Base-by-base conservation (phyloP, 352 stramenopile species). In the Phytophthora podocarpi region DNA sequence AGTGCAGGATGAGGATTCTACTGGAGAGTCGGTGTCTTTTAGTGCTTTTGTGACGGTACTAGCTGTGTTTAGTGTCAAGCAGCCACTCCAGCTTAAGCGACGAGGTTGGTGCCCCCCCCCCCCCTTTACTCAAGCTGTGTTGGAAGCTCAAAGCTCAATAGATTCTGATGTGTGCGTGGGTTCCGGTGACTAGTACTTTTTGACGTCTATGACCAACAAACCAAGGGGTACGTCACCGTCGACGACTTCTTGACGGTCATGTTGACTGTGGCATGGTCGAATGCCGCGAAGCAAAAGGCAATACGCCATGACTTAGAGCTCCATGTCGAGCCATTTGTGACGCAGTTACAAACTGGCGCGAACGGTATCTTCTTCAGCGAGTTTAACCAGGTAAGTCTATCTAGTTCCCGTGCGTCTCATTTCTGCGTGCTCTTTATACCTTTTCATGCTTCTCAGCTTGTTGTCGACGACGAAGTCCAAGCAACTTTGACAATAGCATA, bases 131-230 rank as follows among this genome's bases (percentile, higher is more conserved):
- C n/a, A n/a, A n/a, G n/a, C n/a, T n/a, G n/a, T n/a, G n/a, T n/a
- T n/a, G n/a, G n/a, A n/a, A n/a, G n/a, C n/a, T n/a, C n/a, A n/a
- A n/a, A n/a, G n/a, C n/a, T n/a, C n/a, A n/a, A n/a, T n/a, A n/a
- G n/a, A n/a, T n/a, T n/a, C n/a, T n/a, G n/a, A n/a, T n/a, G n/a
- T n/a, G n/a, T n/a, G n/a, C n/a, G n/a, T n/a, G n/a, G n/a, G n/a
- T n/a, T n/a, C n/a, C n/a, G n/a, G n/a, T n/a, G n/a, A n/a, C n/a
- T 12, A 85, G 76, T 80, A 11, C 24, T 86, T 1, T 86, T 83
- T 34, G 60, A 72, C 20, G 23, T 81, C 2, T 83, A 80, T 32
- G 76, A 86, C 13, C 36, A 36, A 15, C 68, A 78, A 7, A 31
- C 7, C 3, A 76, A 79, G 12, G 73, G 73, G 9, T 48, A 12